Percentiles rank a stretch among this genome's conserved stretches.
Conservation (phyloP, 148 eudicot genomes). For the Rhododendron henanense region DNA sequence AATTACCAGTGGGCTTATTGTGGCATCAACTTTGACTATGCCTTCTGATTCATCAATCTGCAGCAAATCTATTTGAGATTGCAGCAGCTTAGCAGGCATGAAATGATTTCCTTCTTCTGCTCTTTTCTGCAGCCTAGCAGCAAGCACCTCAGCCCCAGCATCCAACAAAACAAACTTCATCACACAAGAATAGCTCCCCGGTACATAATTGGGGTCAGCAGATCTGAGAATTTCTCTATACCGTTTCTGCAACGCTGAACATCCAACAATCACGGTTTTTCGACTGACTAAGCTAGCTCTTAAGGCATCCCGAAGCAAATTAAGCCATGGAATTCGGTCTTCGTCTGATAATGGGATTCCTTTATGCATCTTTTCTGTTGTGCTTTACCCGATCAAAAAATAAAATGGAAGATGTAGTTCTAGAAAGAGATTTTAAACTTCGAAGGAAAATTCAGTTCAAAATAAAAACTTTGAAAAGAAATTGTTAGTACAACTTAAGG, state of each 20-base stretch:
- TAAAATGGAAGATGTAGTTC: neutral
- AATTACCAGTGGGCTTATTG: slow-evolving; percentile 43
- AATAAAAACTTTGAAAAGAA: no score
- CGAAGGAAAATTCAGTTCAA: neutral
- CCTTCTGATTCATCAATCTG: slow-evolving; percentile 78
- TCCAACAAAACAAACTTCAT: slow-evolving; percentile 74
- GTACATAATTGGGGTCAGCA: slow-evolving; percentile 44
- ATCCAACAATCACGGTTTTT: slow-evolving; percentile 56
- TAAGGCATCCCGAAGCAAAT: slow-evolving; percentile 43
- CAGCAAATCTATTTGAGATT: slow-evolving; percentile 75
- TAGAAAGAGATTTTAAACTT: neutral
- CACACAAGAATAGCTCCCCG: slow-evolving; percentile 16
- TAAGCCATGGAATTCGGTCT: slow-evolving; percentile 91
- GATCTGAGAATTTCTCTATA: slow-evolving; percentile 74
- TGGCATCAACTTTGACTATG: slow-evolving; percentile 68
- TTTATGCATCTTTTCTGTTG: slow-evolving; percentile 74
- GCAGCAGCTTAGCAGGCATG: slow-evolving; percentile 78
- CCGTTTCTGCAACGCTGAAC: slow-evolving; percentile 71
- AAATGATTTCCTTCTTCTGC: slow-evolving; percentile 65
- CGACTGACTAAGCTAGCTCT: slow-evolving; percentile 32
- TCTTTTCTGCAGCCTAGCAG: slow-evolving; percentile 61
- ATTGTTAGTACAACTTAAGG: no score
- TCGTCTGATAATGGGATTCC: slow-evolving; percentile 87
- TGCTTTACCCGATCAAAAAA: neutral
- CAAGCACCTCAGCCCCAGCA: slow-evolving; percentile 53